phyloP scores from a whole-genome alignment of 1,284 basidiomycete species.

The Cutaneotrichosporon spelunceum region DNA sequence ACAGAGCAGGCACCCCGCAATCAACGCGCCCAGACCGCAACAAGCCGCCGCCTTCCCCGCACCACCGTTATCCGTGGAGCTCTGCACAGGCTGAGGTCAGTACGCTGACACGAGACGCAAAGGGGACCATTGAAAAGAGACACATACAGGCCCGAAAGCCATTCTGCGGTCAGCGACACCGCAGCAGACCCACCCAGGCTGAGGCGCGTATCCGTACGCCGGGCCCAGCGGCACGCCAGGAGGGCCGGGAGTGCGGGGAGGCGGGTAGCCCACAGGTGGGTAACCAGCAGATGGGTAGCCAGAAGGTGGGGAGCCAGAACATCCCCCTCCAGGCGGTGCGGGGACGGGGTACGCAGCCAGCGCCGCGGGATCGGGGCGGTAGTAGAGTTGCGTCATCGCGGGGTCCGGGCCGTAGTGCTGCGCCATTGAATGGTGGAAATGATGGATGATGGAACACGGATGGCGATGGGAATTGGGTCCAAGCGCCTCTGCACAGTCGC shows the following conservation, averaged over 20 bases:
- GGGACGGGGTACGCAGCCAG: not conserved
- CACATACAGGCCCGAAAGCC: not conserved
- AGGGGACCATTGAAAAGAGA: not conserved
- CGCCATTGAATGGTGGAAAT: not conserved
- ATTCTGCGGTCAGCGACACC: not conserved
- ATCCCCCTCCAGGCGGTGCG: too few relatives aligned
- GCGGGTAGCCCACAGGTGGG: too few relatives aligned
- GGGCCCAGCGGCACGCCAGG: too few relatives aligned
- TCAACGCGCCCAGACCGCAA: constrained; percentile 8
- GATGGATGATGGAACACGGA: not conserved
- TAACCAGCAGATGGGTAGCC: too few relatives aligned
- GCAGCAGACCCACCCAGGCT: not conserved
- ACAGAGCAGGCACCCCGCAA: constrained; percentile 8
- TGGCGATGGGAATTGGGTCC: too few relatives aligned
- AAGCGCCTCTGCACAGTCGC: too few relatives aligned
- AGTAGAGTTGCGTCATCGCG: not conserved
- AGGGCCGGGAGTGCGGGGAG: too few relatives aligned
- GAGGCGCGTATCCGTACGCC: constrained; percentile 1
- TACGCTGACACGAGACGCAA: not conserved
- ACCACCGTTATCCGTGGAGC: constrained; percentile 10
- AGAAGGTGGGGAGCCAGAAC: too few relatives aligned
- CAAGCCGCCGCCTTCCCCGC: constrained; percentile 8
- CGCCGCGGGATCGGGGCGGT: not conserved
- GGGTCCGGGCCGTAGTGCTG: not conserved
- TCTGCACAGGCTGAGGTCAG: constrained; percentile 5